Percentiles rank a stretch among this genome's conserved stretches.
These are phyloP conservation scores for Pestalotiopsis sp. DNA, from an alignment of 2,329 filamentous ascomycete genomes.

Conservation along the genomic window DNA sequence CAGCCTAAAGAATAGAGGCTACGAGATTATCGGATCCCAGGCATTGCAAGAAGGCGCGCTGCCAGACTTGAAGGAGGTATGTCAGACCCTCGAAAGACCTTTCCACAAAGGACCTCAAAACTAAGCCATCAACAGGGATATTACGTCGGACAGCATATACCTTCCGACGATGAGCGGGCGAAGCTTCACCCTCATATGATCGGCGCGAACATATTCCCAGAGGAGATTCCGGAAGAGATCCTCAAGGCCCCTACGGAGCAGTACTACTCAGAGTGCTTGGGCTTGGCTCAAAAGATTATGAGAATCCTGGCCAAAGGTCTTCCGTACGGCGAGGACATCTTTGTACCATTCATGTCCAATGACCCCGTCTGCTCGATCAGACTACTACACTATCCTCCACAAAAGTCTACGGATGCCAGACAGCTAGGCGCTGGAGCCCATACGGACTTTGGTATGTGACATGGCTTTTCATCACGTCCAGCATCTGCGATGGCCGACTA, in stretches of 20 bases:
- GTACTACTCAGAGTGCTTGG: constrained; percentile 20
- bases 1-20: constrained; percentile 44
- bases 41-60: constrained; percentile 42
- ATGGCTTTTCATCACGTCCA: background rate
- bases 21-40: constrained; percentile 48
- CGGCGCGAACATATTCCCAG: constrained; percentile 23
- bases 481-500: background rate
- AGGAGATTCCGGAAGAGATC: constrained; percentile 13
- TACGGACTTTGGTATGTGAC: constrained; percentile 22
- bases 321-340: constrained; percentile 21
- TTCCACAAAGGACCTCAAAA: background rate
- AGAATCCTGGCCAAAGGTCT: constrained; percentile 23
- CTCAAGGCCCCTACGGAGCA: constrained; percentile 20
- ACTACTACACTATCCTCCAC: constrained; percentile 23
- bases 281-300: constrained; percentile 19
- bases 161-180: constrained; percentile 16
- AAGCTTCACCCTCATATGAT: constrained; percentile 20
- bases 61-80: constrained; percentile 47
- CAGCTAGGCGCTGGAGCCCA: constrained; percentile 25
- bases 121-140: constrained; percentile 16
- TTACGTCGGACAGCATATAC: constrained; percentile 23
- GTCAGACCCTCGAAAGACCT: background rate
- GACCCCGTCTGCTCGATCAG: constrained; percentile 22
- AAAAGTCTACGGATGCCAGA: constrained; percentile 17
- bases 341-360: constrained; percentile 21